Evolutionary conservation across 2,329 filamentous ascomycete genomes (phyloP).

Genomic region (Arachnomyces sp.): DNA sequence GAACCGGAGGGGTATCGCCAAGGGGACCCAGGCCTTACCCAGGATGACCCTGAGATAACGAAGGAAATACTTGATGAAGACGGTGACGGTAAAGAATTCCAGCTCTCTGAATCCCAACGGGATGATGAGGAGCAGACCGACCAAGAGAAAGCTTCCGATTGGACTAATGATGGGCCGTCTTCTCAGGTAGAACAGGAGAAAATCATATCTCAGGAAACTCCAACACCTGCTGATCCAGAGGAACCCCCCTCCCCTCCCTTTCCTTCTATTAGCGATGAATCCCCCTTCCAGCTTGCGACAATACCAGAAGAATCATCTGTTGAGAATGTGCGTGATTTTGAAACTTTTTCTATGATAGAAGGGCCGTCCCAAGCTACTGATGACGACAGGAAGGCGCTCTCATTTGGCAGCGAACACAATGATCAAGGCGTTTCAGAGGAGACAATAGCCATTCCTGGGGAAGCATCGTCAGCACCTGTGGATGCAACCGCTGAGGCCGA

Average conservation of each 20-base stretch:
- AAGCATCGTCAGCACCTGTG: slow-evolving; percentile 1
- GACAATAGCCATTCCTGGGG: slow-evolving; percentile 1
- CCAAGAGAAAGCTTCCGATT: slow-evolving; percentile 32
- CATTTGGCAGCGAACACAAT: slow-evolving; percentile 1
- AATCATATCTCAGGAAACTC: slow-evolving; percentile 25
- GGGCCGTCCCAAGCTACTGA: too few relatives aligned
- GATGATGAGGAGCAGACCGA: slow-evolving; percentile 27
- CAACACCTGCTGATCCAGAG: slow-evolving; percentile 22
- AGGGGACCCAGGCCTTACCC: too few relatives aligned
- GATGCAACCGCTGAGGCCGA: slow-evolving; percentile 1
- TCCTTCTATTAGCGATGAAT: slow-evolving; percentile 15
- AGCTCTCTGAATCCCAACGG: slow-evolving; percentile 34
- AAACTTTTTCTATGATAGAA: too few relatives aligned
- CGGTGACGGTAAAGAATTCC: slow-evolving; percentile 40
- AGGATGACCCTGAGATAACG: too few relatives aligned
- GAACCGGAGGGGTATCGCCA: too few relatives aligned
- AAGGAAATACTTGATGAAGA: slow-evolving; percentile 9
- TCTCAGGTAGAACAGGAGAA: slow-evolving; percentile 36
- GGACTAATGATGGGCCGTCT: slow-evolving; percentile 39
- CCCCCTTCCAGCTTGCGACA: too few relatives aligned
- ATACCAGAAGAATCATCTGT: too few relatives aligned
- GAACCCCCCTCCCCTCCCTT: slow-evolving; percentile 8
- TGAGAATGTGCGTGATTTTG: too few relatives aligned
- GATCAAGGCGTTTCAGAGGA: background rate
- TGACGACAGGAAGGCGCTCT: too few relatives aligned